Evolutionary conservation across 306 rosid genomes (phyloP).

Genomic region (Cotoneaster glaucophyllus): DNA sequence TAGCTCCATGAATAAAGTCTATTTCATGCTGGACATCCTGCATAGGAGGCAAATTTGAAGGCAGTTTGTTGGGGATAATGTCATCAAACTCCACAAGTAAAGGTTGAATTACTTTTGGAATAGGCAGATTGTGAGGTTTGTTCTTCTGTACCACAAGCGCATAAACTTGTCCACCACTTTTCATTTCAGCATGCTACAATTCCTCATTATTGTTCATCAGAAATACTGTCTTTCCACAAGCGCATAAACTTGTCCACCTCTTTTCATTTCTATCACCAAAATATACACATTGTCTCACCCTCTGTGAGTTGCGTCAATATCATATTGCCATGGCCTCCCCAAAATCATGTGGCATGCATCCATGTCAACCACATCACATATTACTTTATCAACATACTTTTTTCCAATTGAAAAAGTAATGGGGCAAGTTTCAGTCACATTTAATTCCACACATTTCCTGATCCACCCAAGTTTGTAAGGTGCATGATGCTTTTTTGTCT

Average conservation of each 20-base stretch:
- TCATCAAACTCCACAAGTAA: no score
- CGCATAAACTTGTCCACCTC: no score
- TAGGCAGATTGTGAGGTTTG: no score
- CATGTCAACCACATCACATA: not conserved
- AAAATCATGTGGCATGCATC: not conserved
- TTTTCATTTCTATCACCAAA: not conserved
- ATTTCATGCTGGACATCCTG: no score
- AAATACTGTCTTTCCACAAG: not conserved
- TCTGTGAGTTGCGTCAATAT: not conserved
- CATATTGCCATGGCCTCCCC: not conserved
- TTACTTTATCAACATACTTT: not conserved
- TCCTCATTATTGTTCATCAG: not conserved
- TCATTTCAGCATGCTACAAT: not conserved
- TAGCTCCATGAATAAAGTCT: no score
- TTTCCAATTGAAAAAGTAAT: slow-evolving; percentile 2
- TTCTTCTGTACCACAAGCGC: not conserved
- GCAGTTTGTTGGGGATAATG: no score
- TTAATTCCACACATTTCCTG: not conserved
- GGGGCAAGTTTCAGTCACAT: not conserved
- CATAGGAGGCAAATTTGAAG: no score
- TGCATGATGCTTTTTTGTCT: not conserved
- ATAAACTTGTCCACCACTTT: not conserved
- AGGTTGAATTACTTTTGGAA: no score
- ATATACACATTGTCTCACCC: not conserved
- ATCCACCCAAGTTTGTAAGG: not conserved